Base-by-base conservation (phyloP, 352 stramenopile genomes). In the Globisporangium paroecandrum region DNA sequence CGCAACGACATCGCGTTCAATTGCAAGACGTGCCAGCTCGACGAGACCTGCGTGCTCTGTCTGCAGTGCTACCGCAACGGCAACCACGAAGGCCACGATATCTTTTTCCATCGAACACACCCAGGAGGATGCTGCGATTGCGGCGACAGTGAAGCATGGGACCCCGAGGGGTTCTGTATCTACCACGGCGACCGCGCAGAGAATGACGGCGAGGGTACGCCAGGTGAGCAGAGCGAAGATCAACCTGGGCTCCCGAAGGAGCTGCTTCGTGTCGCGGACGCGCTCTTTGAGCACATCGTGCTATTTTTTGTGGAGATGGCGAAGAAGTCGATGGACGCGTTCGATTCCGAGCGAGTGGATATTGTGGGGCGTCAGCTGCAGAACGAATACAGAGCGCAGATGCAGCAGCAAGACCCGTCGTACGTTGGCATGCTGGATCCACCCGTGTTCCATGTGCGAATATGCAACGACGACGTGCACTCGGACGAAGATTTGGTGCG, bases 381-480 rank as follows among this genome's bases (percentile, higher is more conserved):
- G 13, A 70, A 74, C 29, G 67, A 73, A 20, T 64, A 73, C 46
- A 66, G 68, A n/a, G 29, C 25, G 51, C 61, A 78, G 55, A 27
- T 74, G 24, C 70, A 75, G 53, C 63, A 69, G 58, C 41, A 69
- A 46, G 55, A 54, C 36, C 60, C 67, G 6, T 25, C 58, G 36
- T 27, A 57, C 15, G 65, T 57, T 68, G 75, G 29, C 58, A 69
- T 43, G 25, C 27, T 54, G 57, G 67, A 25, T 32, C 63, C 46
- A 12, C 89, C 79, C n/a, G 70, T 77, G 9, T 89, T 98, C 47
- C 89, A 97, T 61, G 81, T 98, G 25, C 76, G 96, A 8, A 89
- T 99, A 49, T 97, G 98, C 79, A 99, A 99, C 77, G 97, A 99
- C 72, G 97, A 99, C 67, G 94, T 99, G 3, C 97, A 99, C 73